These are phyloP conservation scores for Trichosporon coremiiforme DNA, from an alignment of 1,284 basidiomycete species.

Conservation along the genomic window DNA sequence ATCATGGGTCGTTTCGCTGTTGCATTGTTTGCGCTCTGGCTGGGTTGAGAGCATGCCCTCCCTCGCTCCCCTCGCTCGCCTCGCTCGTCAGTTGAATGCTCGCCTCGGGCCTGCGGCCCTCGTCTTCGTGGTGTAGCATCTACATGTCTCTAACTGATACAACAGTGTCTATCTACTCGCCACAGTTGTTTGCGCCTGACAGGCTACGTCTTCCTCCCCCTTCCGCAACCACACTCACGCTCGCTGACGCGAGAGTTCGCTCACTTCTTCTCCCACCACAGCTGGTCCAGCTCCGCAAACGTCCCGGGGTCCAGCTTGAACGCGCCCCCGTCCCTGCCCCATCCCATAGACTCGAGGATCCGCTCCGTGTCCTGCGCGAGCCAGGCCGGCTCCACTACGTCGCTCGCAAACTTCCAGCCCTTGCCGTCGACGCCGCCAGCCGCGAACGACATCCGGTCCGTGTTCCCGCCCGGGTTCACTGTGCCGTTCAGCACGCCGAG, in stretches of 20 bases:
- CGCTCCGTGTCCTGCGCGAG: slow-evolving; percentile 70
- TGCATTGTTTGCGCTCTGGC: no score
- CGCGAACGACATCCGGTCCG: slow-evolving; percentile 52
- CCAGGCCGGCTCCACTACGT: slow-evolving; percentile 71
- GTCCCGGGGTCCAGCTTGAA: slow-evolving; percentile 41
- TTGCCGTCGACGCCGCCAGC: slow-evolving; percentile 66
- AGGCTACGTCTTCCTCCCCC: no score
- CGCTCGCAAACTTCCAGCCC: slow-evolving; percentile 72
- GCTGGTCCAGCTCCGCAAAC: slow-evolving; percentile 48
- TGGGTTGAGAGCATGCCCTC: no score
- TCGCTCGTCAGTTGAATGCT: neutral
- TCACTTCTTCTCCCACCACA: slow-evolving; percentile 37
- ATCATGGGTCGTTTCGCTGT: no score
- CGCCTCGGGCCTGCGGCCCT: neutral
- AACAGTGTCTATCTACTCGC: slow-evolving; percentile 2
- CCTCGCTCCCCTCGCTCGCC: neutral
- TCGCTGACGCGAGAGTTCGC: neutral
- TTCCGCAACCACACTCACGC: no score
- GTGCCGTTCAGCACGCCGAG: slow-evolving; percentile 79
- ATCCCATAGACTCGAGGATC: slow-evolving; percentile 55
- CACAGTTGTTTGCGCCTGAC: no score
- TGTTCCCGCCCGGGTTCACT: slow-evolving; percentile 37
- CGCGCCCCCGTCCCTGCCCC: slow-evolving; percentile 32
- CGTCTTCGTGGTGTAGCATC: neutral
- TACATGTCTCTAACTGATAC: slow-evolving; percentile 19